Evolutionary conservation across 2,329 filamentous ascomycete species (phyloP).

Genomic region (Plectosphaerella plurivora): DNA sequence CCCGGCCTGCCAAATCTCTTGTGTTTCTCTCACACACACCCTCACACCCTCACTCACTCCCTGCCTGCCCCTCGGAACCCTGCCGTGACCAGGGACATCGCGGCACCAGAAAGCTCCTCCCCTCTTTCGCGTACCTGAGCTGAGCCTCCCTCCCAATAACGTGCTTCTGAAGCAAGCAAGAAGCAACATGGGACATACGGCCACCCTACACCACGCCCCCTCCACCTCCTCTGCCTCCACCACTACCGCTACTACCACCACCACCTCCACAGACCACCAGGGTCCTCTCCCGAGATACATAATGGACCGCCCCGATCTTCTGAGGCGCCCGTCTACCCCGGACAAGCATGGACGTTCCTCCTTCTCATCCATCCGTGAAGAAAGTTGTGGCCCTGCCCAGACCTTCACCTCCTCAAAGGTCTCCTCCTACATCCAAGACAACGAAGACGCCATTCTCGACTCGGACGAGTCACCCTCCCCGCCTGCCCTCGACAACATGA

Average conservation of each 20-base stretch:
- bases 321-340: constrained; percentile 19
- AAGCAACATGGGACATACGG: not conserved
- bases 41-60: not conserved
- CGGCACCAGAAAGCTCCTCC: no score
- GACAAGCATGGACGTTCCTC: constrained; percentile 44
- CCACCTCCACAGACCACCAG: constrained; percentile 4
- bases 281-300: constrained; percentile 14
- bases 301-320: constrained; percentile 20
- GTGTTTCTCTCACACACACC: not conserved
- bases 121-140: no score
- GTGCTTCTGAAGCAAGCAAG: no score
- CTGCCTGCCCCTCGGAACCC: not conserved
- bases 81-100: not conserved
- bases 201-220: constrained; percentile 17
- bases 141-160: no score
- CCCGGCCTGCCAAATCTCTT: not conserved
- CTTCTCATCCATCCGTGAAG: constrained; percentile 59
- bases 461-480: constrained; percentile 35
- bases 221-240: constrained; percentile 15
- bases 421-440: constrained; percentile 48
- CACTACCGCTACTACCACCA: constrained; percentile 7
- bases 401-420: constrained; percentile 60
- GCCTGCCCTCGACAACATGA: constrained; percentile 20
- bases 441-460: constrained; percentile 49
- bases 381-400: constrained; percentile 54